These are phyloP conservation scores for Closterium sp. DNA, from an alignment of 139 green algal species.

Conservation along the genomic window DNA sequence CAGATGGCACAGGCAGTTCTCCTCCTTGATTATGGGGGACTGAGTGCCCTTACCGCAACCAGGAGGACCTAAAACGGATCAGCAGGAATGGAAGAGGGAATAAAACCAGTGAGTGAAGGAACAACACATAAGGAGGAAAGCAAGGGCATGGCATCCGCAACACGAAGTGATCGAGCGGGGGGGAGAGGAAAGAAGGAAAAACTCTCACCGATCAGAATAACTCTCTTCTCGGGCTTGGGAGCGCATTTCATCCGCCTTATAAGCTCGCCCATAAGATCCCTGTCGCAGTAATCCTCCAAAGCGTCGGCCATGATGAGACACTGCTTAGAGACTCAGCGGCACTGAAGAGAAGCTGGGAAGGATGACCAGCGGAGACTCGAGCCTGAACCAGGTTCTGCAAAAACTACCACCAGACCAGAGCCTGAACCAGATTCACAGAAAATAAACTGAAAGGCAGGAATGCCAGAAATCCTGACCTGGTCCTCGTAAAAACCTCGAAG, in stretches of 20 bases:
- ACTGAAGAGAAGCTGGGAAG: not conserved
- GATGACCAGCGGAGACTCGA: not conserved
- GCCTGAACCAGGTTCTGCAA: too few relatives aligned
- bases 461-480: too few relatives aligned
- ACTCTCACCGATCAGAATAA: constrained; percentile 87
- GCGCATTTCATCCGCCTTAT: constrained; percentile 83
- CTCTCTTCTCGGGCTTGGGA: constrained; percentile 89
- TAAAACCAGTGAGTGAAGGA: too few relatives aligned
- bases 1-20: constrained; percentile 97
- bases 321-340: not conserved
- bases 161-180: not conserved
- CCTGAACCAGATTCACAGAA: not conserved
- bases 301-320: not conserved
- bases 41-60: constrained; percentile 69
- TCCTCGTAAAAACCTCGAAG: too few relatives aligned
- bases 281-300: not conserved
- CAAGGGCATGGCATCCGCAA: not conserved
- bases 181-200: not conserved
- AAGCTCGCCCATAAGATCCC: constrained; percentile 85
- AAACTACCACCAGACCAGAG: too few relatives aligned
- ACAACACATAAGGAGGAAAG: too few relatives aligned
- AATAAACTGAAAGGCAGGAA: not conserved
- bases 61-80: constrained; percentile 52
- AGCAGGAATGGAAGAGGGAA: too few relatives aligned
- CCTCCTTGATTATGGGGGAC: constrained; percentile 88